phyloP scores from a whole-genome alignment of 805 yeast species.

The Pachysolen tannophilus region DNA sequence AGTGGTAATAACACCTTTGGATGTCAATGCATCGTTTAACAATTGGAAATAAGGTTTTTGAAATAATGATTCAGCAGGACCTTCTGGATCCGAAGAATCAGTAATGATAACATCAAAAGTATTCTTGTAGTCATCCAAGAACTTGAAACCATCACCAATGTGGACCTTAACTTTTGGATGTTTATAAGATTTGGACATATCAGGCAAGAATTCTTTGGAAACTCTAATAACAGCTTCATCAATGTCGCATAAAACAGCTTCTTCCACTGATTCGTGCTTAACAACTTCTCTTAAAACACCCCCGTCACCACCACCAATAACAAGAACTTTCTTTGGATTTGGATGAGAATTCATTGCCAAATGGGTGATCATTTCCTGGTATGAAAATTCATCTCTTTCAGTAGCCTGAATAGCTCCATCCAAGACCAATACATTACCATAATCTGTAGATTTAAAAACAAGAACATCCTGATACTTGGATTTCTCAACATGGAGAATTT shows the following conservation, averaged over 20 bases:
- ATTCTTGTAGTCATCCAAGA: slow-evolving; percentile 74
- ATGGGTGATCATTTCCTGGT: slow-evolving; percentile 98
- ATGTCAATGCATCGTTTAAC: slow-evolving; percentile 52
- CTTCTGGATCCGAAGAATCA: slow-evolving; percentile 87
- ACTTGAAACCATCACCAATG: slow-evolving; percentile 97
- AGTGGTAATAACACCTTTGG: slow-evolving; percentile 66
- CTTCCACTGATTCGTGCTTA: slow-evolving; percentile 80
- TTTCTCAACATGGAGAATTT: slow-evolving; percentile 75
- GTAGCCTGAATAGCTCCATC: slow-evolving; percentile 96
- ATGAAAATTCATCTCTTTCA: slow-evolving; percentile 94
- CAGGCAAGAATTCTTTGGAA: slow-evolving; percentile 81
- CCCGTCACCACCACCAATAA: slow-evolving; percentile 98
- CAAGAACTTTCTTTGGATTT: slow-evolving; percentile 87
- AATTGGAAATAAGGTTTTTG: slow-evolving; percentile 69
- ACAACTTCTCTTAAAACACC: slow-evolving; percentile 94
- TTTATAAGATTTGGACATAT: slow-evolving; percentile 72
- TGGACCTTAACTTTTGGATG: slow-evolving; percentile 89
- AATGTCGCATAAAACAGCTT: slow-evolving; percentile 88
- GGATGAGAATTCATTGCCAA: slow-evolving; percentile 90
- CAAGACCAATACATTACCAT: slow-evolving; percentile 91
- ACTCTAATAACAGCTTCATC: slow-evolving; percentile 89
- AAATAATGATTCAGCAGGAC: slow-evolving; percentile 89
- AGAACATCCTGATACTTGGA: slow-evolving; percentile 91
- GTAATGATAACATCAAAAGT: slow-evolving; percentile 93
- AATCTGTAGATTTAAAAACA: slow-evolving; percentile 86